Percentiles rank a stretch among this genome's conserved stretches.
Conservation (phyloP, 139 green algal genomes). For the Chlamydomonas schloesseri region DNA sequence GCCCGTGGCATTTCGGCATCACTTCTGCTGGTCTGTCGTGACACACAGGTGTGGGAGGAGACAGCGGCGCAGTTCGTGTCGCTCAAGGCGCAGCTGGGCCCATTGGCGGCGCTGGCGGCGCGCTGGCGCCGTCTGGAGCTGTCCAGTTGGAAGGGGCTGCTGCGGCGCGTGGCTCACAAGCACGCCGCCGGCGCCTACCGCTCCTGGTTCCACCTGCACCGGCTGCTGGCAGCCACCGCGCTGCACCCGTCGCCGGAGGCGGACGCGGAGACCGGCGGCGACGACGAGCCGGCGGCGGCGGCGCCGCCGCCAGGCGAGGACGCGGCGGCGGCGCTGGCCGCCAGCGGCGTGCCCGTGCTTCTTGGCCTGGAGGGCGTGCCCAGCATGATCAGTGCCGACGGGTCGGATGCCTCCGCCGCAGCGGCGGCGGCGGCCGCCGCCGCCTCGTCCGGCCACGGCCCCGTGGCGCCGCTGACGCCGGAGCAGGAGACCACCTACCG, state of each 20-base stretch:
- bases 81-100: slow-evolving; percentile 76
- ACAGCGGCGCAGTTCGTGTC: slow-evolving; percentile 87
- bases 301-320: background rate
- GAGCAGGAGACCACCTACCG: slow-evolving; percentile 40
- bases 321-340: slow-evolving; percentile 16
- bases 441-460: too few relatives aligned
- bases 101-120: slow-evolving; percentile 76
- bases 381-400: background rate
- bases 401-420: background rate
- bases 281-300: background rate
- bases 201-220: slow-evolving; percentile 95
- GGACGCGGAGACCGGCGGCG: background rate
- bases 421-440: background rate
- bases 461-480: background rate
- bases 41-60: slow-evolving; percentile 93
- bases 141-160: slow-evolving; percentile 79
- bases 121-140: slow-evolving; percentile 96
- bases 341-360: slow-evolving; percentile 28
- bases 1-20: too few relatives aligned
- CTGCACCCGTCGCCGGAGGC: background rate
- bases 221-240: slow-evolving; percentile 60
- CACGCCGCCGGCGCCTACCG: slow-evolving; percentile 74
- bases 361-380: slow-evolving; percentile 24
- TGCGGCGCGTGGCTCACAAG: slow-evolving; percentile 61
- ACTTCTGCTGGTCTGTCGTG: too few relatives aligned